Evolutionary conservation across 306 rosid genomes (phyloP).

Genomic region (Cicer cuneatum): DNA sequence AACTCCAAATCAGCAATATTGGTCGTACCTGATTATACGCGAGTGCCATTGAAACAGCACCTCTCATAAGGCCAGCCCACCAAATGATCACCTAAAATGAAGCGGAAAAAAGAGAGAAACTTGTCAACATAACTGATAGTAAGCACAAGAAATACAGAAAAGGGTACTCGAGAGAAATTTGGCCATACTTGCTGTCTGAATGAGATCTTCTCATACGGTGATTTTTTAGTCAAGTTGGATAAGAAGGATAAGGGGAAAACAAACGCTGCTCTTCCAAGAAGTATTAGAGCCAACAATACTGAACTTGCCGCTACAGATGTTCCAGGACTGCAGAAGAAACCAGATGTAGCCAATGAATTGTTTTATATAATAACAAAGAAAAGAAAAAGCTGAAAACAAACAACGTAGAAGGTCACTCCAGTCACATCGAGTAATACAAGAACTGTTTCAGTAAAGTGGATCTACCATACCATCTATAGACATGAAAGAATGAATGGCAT

Average conservation of each 20-base stretch:
- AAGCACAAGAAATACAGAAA: conserved; percentile 20
- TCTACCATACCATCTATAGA: conserved; percentile 26
- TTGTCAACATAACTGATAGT: conserved; percentile 36
- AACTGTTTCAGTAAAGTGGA: conserved; percentile 24
- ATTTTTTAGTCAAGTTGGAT: conserved; percentile 77
- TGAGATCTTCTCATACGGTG: conserved; percentile 57
- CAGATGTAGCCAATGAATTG: conserved; percentile 17
- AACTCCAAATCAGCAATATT: conserved; percentile 12
- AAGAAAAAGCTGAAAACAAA: background rate
- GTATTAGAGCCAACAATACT: conserved; percentile 72
- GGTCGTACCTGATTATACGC: conserved; percentile 91
- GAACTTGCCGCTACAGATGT: conserved; percentile 88
- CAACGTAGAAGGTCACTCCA: background rate
- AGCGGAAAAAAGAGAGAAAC: conserved; percentile 34
- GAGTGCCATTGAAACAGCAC: conserved; percentile 96
- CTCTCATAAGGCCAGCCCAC: conserved; percentile 99
- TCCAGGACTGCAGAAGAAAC: conserved; percentile 78
- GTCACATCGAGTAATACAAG: background rate
- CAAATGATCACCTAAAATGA: conserved; percentile 78
- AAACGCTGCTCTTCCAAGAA: conserved; percentile 93
- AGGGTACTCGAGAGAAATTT: conserved; percentile 31
- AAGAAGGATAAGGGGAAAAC: conserved; percentile 84
- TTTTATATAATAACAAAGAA: conserved; percentile 6
- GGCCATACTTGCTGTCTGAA: conserved; percentile 76
- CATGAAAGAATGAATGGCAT: conserved; percentile 28